phyloP scores from a whole-genome alignment of 2,329 filamentous ascomycete species.

The Dactylonectria estremocensis region DNA sequence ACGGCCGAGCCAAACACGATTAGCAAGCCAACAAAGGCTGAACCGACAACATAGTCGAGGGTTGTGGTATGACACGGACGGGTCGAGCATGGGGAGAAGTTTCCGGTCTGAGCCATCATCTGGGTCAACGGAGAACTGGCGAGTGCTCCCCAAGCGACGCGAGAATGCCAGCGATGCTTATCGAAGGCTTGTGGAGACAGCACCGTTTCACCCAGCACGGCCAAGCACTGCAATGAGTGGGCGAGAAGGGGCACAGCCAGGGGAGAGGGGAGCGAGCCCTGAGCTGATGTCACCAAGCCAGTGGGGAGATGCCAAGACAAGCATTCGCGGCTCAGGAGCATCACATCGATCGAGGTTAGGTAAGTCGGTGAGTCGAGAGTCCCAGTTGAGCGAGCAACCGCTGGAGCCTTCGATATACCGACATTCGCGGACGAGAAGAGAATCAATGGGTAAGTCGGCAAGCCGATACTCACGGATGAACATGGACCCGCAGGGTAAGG shows the following conservation, averaged over 20 bases:
- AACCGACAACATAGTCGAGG: constrained; percentile 26
- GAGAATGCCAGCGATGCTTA: constrained; percentile 52
- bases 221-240: constrained; percentile 43
- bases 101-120: constrained; percentile 52
- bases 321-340: constrained; percentile 37
- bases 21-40: constrained; percentile 43
- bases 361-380: constrained; percentile 24
- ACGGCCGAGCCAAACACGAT: constrained; percentile 43
- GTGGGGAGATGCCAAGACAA: constrained; percentile 45
- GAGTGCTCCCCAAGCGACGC: constrained; percentile 46
- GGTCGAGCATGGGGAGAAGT: constrained; percentile 41
- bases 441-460: constrained; percentile 22
- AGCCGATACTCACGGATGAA: constrained; percentile 34
- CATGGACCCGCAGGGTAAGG: constrained; percentile 30
- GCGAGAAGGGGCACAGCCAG: constrained; percentile 39
- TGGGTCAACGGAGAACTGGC: constrained; percentile 57
- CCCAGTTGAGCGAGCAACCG: constrained; percentile 8
- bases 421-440: neutral
- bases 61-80: constrained; percentile 46
- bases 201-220: constrained; percentile 58
- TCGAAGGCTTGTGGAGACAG: constrained; percentile 52
- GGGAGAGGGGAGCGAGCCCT: constrained; percentile 39
- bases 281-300: constrained; percentile 45
- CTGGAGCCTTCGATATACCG: neutral
- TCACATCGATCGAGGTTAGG: constrained; percentile 36